These are phyloP conservation scores for Mortierella hygrophila DNA, from an alignment of 192 early-diverging fungal species.

Conservation along the genomic window DNA sequence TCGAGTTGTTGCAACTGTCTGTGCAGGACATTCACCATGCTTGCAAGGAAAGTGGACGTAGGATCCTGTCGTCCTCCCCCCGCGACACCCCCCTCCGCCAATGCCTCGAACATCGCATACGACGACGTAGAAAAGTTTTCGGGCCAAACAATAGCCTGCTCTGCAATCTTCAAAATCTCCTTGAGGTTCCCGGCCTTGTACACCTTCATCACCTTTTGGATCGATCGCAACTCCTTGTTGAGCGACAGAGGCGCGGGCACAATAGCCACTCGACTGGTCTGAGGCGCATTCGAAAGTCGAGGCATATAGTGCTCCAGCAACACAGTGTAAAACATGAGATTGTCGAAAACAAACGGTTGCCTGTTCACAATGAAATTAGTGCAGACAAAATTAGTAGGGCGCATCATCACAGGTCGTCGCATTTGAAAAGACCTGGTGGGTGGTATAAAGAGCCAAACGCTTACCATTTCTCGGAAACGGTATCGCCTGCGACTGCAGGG, in stretches of 20 bases:
- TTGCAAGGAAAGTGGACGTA: conserved; percentile 29
- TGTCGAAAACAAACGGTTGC: conserved; percentile 53
- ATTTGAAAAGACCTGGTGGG: too few species aligned
- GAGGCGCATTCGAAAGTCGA: conserved; percentile 38
- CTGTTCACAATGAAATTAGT: background rate
- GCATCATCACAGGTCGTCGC: background rate
- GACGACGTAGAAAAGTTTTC: conserved; percentile 43
- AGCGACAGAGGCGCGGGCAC: conserved; percentile 30
- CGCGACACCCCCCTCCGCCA: conserved; percentile 7
- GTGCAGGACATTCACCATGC: conserved; percentile 27
- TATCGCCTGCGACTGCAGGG: conserved; percentile 22
- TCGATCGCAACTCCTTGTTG: conserved; percentile 32
- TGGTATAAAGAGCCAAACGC: background rate
- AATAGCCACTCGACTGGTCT: conserved; percentile 11
- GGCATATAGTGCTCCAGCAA: conserved; percentile 36
- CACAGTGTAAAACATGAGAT: conserved; percentile 44
- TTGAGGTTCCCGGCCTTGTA: conserved; percentile 43
- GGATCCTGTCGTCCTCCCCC: conserved; percentile 24
- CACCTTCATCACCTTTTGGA: conserved; percentile 47
- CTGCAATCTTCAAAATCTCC: conserved; percentile 44
- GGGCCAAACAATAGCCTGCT: conserved; percentile 46
- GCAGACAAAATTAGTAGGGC: background rate
- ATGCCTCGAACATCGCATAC: conserved; percentile 32
- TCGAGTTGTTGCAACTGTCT: conserved; percentile 40
- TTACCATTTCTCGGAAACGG: conserved; percentile 45